Evolutionary conservation across 345 rosid species (phyloP).

Genomic region (Populus ilicifolia): DNA sequence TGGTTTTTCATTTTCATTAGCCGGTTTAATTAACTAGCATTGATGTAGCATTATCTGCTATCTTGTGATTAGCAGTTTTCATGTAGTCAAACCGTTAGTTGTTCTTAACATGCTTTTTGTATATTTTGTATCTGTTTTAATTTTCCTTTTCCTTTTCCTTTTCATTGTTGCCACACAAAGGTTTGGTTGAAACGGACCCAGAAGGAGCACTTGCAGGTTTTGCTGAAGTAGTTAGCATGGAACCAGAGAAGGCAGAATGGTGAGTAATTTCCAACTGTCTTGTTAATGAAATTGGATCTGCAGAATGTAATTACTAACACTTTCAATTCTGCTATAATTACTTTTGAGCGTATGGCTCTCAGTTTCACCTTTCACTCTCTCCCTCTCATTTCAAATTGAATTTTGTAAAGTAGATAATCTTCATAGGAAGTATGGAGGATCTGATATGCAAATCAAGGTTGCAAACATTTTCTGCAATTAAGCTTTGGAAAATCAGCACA

Average conservation of each 20-base stretch:
- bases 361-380: neutral
- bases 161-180: slow-evolving; percentile 28
- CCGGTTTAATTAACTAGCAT: neutral
- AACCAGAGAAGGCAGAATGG: slow-evolving; percentile 99
- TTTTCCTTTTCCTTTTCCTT: neutral
- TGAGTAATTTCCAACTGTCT: slow-evolving; percentile 25
- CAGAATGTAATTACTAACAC: neutral
- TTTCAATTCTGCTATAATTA: neutral
- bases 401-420: neutral
- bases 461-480: neutral
- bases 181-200: slow-evolving; percentile 89
- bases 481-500: neutral
- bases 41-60: neutral
- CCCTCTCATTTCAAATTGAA: neutral
- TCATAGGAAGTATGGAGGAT: neutral
- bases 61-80: neutral
- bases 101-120: neutral
- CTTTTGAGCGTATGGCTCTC: neutral
- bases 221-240: slow-evolving; percentile 90
- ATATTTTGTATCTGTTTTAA: neutral
- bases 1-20: neutral
- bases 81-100: neutral
- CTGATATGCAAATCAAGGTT: neutral
- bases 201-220: slow-evolving; percentile 93
- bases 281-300: neutral